Evolutionary conservation across 2,329 filamentous ascomycete genomes (phyloP).

Genomic region (Sclerotinia glacialis): DNA sequence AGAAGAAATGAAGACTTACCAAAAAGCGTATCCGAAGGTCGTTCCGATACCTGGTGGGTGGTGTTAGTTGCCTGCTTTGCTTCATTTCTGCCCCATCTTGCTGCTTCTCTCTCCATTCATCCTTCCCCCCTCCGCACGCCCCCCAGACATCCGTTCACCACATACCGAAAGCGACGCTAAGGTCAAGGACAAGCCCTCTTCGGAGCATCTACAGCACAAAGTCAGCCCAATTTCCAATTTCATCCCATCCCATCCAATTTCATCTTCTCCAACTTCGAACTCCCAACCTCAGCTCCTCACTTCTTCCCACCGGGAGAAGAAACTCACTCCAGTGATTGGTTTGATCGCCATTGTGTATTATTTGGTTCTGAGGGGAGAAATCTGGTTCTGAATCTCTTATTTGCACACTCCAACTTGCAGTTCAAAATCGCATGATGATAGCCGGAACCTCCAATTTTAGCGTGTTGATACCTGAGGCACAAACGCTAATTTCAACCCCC

Average conservation of each 20-base stretch:
- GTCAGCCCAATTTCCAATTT: slow-evolving; percentile 34
- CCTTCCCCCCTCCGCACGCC: not conserved
- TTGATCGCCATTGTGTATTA: slow-evolving; percentile 39
- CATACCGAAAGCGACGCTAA: slow-evolving; percentile 56
- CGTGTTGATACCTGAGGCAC: slow-evolving; percentile 7
- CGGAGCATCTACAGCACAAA: slow-evolving; percentile 52
- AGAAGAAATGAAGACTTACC: slow-evolving; percentile 43
- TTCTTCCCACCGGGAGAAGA: not conserved
- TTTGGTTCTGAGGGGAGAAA: slow-evolving; percentile 30
- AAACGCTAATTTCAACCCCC: not conserved
- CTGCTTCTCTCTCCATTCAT: not conserved
- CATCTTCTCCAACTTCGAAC: not conserved
- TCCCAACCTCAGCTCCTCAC: not conserved
- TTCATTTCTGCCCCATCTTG: slow-evolving; percentile 15
- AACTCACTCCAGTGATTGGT: slow-evolving; percentile 42
- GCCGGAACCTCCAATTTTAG: slow-evolving; percentile 13
- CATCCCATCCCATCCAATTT: slow-evolving; percentile 2
- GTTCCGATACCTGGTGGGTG: slow-evolving; percentile 50
- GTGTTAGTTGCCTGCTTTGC: slow-evolving; percentile 17
- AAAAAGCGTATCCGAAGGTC: slow-evolving; percentile 53
- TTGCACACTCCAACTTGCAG: slow-evolving; percentile 23
- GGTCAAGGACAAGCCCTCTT: slow-evolving; percentile 55
- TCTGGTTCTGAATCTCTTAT: slow-evolving; percentile 35
- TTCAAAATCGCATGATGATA: slow-evolving; percentile 31
- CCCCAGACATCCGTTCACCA: slow-evolving; percentile 14